Base-by-base conservation (phyloP, 106 monocot species). In the Xerophyta viscosa region DNA sequence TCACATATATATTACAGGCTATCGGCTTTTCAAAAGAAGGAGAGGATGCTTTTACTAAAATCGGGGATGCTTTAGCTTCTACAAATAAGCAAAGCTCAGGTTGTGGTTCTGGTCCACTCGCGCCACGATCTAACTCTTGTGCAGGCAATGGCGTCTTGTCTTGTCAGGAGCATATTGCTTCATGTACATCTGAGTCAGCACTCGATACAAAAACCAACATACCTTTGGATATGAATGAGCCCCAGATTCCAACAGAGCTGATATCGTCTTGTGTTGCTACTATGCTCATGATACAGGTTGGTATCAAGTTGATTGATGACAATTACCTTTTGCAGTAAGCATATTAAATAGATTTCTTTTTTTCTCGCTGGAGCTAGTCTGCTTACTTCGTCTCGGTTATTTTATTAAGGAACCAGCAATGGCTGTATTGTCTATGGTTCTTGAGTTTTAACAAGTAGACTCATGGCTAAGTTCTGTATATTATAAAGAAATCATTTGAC, bases 271-370 rank as follows among this genome's bases (percentile, higher is more conserved):
- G 94, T 60, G 82, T 96, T 2, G 66, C 88, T 28, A 82, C 78
- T 18, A 27, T 88, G 39, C 59, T 84, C 44, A 88, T 88, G 88
- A 88, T 96, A 66, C 75, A 94, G 88, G 93, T 94, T 61, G 12
- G 29, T 64, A 10, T 26, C 20, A 17, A 11, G 3, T 43, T 19
- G 26, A 41, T 23, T 28, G 22, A 6, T 39, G n/a, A n/a, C n/a
- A n/a, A n/a, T n/a, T n/a, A n/a, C n/a, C n/a, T n/a, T n/a, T n/a
- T n/a, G n/a, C n/a, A n/a, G n/a, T n/a, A n/a, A n/a, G n/a, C n/a
- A n/a, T n/a, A n/a, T n/a, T n/a, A n/a, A n/a, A n/a, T n/a, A n/a
- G n/a, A n/a, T n/a, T n/a, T n/a, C n/a, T n/a, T n/a, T n/a, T n/a
- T n/a, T n/a, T n/a, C n/a, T n/a, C n/a, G n/a, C n/a, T n/a, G n/a